Base-by-base conservation (phyloP, 495 filamentous ascomycete genomes). In the Penicillium odoratum region DNA sequence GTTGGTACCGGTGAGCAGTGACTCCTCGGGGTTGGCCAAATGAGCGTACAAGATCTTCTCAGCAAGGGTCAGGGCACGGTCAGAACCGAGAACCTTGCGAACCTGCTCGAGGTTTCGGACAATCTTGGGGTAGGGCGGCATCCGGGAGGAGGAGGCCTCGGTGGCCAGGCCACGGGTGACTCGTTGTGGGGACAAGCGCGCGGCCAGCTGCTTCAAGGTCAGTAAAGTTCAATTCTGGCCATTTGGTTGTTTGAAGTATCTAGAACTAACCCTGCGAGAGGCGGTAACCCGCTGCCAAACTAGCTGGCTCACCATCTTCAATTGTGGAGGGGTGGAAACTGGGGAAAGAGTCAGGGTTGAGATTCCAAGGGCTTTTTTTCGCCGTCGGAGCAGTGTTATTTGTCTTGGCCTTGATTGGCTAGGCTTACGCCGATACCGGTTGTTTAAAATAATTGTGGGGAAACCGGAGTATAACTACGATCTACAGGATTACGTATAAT, bases 21-120 rank as follows among this genome's bases (percentile, higher is more conserved):
- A 89, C 63, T 97, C 94, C 60, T 69, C 67, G 11, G 58, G 57
- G 68, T 89, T 90, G 69, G 91, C 86, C 51, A 98, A 78, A 80
- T 98, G 94, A 62, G 94, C 92, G 79, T 98, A 98, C 40, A 98
- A 82, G 59, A 97, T 96, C 81, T 98, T 98, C 75, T 98, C 94
- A 47, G 94, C 91, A 36, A 98, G 81, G 3, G 94, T 96, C 36
- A 98, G 83, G 21, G 80, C 78, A 43, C 87, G 84, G 8, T 76
- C 65, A 4, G 67, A 63, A 21, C 61, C 67, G 30, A 69, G 55
- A 2, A 69, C 67, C 57, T 61, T 67, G 53, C 67, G 67, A 44
- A 69, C 67, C 30, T 67, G 64, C 36, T 69, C 67, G 48, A 69
- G 64, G 53, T 69, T 69, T 42, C 62, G 64, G 62, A 69, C 64